These are phyloP conservation scores for Aspergillus conjunctus DNA, from an alignment of 495 filamentous ascomycete species.

Conservation along the genomic window DNA sequence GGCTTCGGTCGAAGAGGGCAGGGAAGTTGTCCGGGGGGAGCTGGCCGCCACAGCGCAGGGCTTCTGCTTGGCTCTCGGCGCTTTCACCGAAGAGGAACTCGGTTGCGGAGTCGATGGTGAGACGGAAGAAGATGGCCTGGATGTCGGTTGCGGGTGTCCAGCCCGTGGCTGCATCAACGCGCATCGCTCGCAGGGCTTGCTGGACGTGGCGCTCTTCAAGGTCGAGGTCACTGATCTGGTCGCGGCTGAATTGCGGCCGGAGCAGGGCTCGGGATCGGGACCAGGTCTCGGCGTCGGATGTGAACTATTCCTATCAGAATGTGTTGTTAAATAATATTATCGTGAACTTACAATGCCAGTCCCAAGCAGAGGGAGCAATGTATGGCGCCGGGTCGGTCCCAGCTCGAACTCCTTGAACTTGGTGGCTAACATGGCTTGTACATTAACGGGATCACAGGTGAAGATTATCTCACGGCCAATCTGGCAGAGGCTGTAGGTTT, in stretches of 20 bases:
- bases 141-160: constrained; percentile 56
- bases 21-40: constrained; percentile 38
- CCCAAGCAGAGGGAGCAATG: constrained; percentile 46
- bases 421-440: constrained; percentile 56
- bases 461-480: constrained; percentile 34
- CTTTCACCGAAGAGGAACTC: constrained; percentile 70
- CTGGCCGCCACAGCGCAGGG: constrained; percentile 27
- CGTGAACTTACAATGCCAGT: constrained; percentile 47
- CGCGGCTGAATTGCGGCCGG: constrained; percentile 56
- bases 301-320: constrained; percentile 40
- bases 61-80: constrained; percentile 42
- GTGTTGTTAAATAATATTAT: neutral
- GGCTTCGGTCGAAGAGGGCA: constrained; percentile 44
- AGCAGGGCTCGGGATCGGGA: constrained; percentile 57
- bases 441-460: constrained; percentile 57
- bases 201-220: constrained; percentile 56
- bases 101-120: constrained; percentile 68
- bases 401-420: constrained; percentile 57
- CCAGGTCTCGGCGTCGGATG: constrained; percentile 52
- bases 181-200: constrained; percentile 43
- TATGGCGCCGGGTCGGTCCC: constrained; percentile 35
- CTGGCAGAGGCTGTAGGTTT: constrained; percentile 32
- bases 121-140: constrained; percentile 61
- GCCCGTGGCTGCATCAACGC: constrained; percentile 34
- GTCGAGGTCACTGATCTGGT: constrained; percentile 53